These are phyloP conservation scores for Fragaria nilgerrensis DNA, from an alignment of 306 rosid genomes.

Conservation along the genomic window DNA sequence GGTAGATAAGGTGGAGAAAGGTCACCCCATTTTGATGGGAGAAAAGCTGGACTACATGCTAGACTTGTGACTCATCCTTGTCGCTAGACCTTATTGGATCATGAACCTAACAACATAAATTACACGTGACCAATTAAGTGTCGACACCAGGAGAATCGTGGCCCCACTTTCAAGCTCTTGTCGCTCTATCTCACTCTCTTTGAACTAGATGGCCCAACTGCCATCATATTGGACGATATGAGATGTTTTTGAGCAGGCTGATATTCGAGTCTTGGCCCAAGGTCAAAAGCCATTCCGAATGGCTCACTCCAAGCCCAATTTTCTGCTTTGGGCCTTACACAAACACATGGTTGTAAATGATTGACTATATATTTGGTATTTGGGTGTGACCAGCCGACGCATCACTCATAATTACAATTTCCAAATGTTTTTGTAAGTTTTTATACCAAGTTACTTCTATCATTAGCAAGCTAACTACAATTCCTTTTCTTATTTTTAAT, in stretches of 20 bases:
- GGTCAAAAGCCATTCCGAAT: not conserved
- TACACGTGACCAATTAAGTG: constrained; percentile 12
- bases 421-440: too few relatives aligned
- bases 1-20: not conserved
- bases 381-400: too few relatives aligned
- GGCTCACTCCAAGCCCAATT: not conserved
- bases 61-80: not conserved
- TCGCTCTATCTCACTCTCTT: too few relatives aligned
- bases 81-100: not conserved
- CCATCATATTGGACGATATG: not conserved
- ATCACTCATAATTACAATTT: too few relatives aligned
- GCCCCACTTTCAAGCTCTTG: not conserved
- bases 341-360: not conserved
- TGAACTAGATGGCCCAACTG: not conserved
- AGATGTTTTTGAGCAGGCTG: not conserved
- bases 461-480: too few relatives aligned
- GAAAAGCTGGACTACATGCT: constrained; percentile 1
- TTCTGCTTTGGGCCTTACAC: not conserved
- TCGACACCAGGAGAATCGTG: not conserved
- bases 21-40: not conserved
- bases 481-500: too few relatives aligned
- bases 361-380: too few relatives aligned
- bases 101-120: not conserved
- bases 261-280: not conserved
- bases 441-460: too few relatives aligned